A percentile compares a stretch with the other conserved stretches of the same genome.
Evolutionary conservation across 768 basidiomycete genomes (phyloP).

Genomic region (Sporobolomyces pararoseus): DNA sequence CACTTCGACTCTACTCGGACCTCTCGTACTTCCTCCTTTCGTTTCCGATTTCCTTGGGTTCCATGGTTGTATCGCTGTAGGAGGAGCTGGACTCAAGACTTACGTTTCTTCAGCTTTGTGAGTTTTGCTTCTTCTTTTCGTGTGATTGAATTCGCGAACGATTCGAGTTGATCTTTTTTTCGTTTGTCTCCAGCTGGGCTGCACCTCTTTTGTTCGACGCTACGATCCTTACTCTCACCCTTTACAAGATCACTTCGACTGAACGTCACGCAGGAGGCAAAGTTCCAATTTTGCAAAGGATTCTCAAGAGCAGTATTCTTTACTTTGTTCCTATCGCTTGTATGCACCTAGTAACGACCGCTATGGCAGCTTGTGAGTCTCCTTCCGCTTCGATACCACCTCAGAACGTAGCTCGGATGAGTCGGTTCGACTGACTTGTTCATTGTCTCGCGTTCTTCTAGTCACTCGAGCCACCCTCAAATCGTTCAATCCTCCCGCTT

Average conservation of each 20-base stretch:
- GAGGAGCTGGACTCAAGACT: neutral
- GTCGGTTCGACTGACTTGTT: neutral
- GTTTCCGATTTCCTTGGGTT: neutral
- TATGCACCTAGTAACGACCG: neutral
- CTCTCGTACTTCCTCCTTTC: neutral
- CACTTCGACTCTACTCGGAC: neutral
- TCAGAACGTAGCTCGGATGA: neutral
- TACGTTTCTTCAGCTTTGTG: slow-evolving; percentile 4
- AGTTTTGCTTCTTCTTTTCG: neutral
- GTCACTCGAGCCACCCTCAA: slow-evolving; percentile 8
- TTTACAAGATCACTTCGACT: slow-evolving; percentile 4
- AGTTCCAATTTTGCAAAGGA: slow-evolving; percentile 6
- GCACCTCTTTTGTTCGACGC: slow-evolving; percentile 7
- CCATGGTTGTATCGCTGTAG: slow-evolving; percentile 11
- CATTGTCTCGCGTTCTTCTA: neutral
- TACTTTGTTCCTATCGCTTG: neutral
- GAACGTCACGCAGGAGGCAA: neutral
- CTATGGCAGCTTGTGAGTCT: slow-evolving; percentile 6
- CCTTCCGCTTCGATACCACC: too few species aligned
- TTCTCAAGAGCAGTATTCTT: slow-evolving; percentile 2
- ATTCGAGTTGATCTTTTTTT: neutral
- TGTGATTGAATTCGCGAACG: too few species aligned
- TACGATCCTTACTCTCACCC: neutral
- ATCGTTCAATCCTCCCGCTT: slow-evolving; percentile 12
- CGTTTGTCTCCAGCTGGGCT: neutral